Percentiles rank a stretch among this genome's conserved stretches.
These are phyloP conservation scores for Plasmodium gaboni DNA, from an alignment of 169 alveolate genomes.

Conservation along the genomic window DNA sequence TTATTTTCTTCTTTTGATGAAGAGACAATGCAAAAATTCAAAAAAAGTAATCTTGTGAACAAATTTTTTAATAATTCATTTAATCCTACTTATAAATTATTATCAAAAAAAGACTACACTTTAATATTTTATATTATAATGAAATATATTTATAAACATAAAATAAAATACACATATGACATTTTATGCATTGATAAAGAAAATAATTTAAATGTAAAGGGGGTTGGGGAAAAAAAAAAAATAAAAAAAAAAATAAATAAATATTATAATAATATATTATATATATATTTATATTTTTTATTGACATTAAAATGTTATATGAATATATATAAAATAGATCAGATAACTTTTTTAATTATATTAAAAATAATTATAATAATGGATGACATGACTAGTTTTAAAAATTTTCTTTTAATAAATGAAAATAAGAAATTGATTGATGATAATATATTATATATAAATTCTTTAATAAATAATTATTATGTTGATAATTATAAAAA, in stretches of 20 bases:
- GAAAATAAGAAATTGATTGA: neutral
- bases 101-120: conserved; percentile 52
- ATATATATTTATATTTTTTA: conserved; percentile 43
- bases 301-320: conserved; percentile 29
- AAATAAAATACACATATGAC: neutral
- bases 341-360: conserved; percentile 42
- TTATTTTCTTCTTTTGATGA: neutral
- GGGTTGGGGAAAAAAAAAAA: neutral
- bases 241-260: neutral
- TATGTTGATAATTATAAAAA: neutral
- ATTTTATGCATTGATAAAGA: too few relatives aligned
- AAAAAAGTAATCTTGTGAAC: conserved; percentile 24
- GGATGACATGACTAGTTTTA: conserved; percentile 31
- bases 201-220: too few relatives aligned
- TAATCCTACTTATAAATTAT: conserved; percentile 7
- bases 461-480: conserved; percentile 48
- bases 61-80: conserved; percentile 5
- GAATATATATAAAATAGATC: conserved; percentile 23
- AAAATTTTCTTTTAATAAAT: conserved; percentile 14
- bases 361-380: conserved; percentile 35
- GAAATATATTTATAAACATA: conserved; percentile 48
- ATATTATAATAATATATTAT: neutral
- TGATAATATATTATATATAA: conserved; percentile 17
- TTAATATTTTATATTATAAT: conserved; percentile 48
- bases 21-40: conserved; percentile 3